These are phyloP conservation scores for Kwoniella sp. DNA, from an alignment of 768 basidiomycete species.

Conservation along the genomic window DNA sequence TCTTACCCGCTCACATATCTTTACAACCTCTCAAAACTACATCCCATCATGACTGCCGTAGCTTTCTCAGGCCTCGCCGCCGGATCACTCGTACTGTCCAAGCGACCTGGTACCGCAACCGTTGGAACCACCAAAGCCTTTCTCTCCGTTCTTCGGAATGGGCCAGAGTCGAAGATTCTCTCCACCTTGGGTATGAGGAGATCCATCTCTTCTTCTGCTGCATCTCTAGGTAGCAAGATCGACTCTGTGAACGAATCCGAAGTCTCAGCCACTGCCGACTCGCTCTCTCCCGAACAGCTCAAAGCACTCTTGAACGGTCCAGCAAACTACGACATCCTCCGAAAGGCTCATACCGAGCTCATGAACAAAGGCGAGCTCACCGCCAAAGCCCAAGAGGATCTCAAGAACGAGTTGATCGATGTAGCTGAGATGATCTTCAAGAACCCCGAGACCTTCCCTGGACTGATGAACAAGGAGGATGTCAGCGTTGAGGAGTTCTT, in stretches of 20 bases:
- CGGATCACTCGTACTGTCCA: background rate
- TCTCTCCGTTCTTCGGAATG: background rate
- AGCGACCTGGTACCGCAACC: background rate
- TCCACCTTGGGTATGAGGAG: background rate
- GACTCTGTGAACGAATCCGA: background rate
- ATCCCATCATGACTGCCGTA: background rate
- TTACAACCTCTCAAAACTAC: background rate
- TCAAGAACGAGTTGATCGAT: background rate
- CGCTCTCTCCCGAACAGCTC: background rate
- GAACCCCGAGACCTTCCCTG: background rate
- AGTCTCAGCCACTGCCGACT: background rate
- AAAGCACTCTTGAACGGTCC: background rate
- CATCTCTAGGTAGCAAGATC: background rate
- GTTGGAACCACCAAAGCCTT: background rate
- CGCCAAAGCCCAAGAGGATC: background rate
- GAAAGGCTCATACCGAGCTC: background rate
- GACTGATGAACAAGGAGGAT: background rate
- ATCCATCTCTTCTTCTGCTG: background rate
- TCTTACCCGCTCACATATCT: conserved; percentile 1
- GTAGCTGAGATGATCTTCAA: background rate
- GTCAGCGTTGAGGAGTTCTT: background rate
- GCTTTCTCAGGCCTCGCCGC: background rate
- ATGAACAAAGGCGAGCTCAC: background rate
- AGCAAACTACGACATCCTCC: background rate
- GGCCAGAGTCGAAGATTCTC: background rate